phyloP scores from a whole-genome alignment of 495 filamentous ascomycete species.

The Aspergillus baeticus region DNA sequence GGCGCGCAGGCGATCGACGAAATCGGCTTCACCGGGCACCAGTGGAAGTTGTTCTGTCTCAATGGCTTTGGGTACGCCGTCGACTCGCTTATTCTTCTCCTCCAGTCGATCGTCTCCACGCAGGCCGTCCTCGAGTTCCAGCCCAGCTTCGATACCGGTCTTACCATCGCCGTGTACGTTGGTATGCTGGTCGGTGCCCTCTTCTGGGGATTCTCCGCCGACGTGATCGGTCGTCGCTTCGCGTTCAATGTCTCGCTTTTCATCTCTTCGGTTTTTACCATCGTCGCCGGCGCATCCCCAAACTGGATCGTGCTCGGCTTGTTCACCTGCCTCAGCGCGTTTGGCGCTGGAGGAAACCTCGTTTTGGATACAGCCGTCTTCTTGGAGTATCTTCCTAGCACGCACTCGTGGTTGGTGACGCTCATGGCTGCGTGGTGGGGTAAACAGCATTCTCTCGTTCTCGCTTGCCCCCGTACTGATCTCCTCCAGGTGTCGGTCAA shows the following conservation, averaged over 20 bases:
- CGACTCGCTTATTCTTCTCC: constrained; percentile 64
- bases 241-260: constrained; percentile 54
- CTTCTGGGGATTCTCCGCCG: constrained; percentile 54
- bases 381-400: constrained; percentile 49
- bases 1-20: constrained; percentile 65
- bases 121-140: constrained; percentile 60
- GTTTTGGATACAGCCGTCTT: constrained; percentile 66
- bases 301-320: constrained; percentile 49
- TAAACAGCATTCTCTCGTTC: background rate
- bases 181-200: constrained; percentile 53
- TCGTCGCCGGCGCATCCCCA: constrained; percentile 48
- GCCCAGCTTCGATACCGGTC: constrained; percentile 26
- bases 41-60: constrained; percentile 65
- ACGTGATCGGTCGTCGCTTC: constrained; percentile 53
- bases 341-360: constrained; percentile 64
- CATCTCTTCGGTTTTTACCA: constrained; percentile 46
- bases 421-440: constrained; percentile 54
- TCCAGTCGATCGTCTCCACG: constrained; percentile 63
- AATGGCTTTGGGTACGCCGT: constrained; percentile 72
- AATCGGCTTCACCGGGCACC: constrained; percentile 68
- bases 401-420: constrained; percentile 47
- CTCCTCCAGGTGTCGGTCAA: constrained; percentile 26
- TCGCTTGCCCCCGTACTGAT: background rate
- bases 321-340: constrained; percentile 45
- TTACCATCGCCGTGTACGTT: constrained; percentile 61